Evolutionary conservation across 768 basidiomycete species (phyloP).

Genomic region (Rhizopogon sp.): DNA sequence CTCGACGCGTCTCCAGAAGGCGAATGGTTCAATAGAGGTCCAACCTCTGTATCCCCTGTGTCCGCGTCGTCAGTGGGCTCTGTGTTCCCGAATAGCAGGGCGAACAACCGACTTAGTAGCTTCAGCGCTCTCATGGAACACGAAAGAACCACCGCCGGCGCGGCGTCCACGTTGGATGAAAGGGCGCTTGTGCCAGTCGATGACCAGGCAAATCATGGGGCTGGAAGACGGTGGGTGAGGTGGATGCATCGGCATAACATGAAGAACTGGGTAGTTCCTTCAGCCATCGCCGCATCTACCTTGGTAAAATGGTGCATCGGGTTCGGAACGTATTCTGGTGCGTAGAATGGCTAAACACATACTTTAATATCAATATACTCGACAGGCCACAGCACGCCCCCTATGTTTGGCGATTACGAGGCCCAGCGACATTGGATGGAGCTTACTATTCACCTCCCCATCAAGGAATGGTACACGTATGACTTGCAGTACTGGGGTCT

Average conservation of each 20-base stretch:
- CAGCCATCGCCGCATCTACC: conserved; percentile 45
- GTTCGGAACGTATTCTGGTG: conserved; percentile 80
- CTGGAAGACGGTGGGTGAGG: conserved; percentile 61
- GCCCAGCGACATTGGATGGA: conserved; percentile 98
- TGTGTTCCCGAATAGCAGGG: conserved; percentile 13
- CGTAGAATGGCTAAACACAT: conserved; percentile 18
- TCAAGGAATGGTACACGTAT: conserved; percentile 80
- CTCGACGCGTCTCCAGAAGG: conserved; percentile 39
- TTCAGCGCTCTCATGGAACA: conserved; percentile 42
- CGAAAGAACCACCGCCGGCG: conserved; percentile 13
- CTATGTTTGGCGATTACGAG: conserved; percentile 90
- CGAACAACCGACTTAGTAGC: conserved; percentile 29
- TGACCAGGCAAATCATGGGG: conserved; percentile 26
- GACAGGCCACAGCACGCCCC: conserved; percentile 63
- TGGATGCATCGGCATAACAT: conserved; percentile 76
- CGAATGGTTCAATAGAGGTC: conserved; percentile 32
- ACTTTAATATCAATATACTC: not conserved
- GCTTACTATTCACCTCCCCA: conserved; percentile 71
- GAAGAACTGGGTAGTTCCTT: conserved; percentile 55
- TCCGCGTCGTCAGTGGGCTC: conserved; percentile 23
- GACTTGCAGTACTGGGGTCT: conserved; percentile 91
- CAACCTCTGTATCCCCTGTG: conserved; percentile 36
- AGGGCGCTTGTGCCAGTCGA: conserved; percentile 9
- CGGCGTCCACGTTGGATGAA: conserved; percentile 7
- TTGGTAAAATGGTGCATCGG: conserved; percentile 68